Base-by-base conservation (phyloP, 1,284 basidiomycete genomes). In the Irpex lacteus region DNA sequence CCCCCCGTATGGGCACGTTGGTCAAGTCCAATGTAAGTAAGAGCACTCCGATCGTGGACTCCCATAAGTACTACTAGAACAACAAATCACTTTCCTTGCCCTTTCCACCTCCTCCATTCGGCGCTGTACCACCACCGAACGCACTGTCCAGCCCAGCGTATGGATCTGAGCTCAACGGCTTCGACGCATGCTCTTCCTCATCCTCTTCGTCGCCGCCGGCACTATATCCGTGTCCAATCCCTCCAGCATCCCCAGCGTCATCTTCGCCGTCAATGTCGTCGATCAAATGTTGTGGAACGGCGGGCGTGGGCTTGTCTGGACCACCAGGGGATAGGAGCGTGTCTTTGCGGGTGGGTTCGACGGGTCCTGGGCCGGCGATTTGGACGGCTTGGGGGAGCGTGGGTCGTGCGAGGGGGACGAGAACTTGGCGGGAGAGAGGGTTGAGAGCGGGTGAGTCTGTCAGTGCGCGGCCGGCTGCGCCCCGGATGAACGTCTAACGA, bases 361-460 rank as follows among this genome's bases (percentile, higher is more conserved):
- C 73, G 11, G 90, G 90, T 3, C 88, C 89, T n/a, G 89, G 88
- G 1, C 90, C 90, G 4, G 84, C 70, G 5, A 92, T 78, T 55
- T 75, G 77, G 60, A 90, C 75, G 3, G 80, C 69, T 9, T 77
- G 64, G 1, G 86, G 85, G 53, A 87, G 81, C 66, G 80, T 79
- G 5, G 80, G 74, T 13, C 86, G 85, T 57, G 83, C 70, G 8
- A 89, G 73, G 6, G 88, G 80, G 9, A 93, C 82, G n/a, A 93
- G 81, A 37, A 87, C 88, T 60, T 87, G 83, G 62, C 89, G 83
- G 2, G 91, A 93, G 67, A 89, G 81, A 1, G 84, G 71, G 71
- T 94, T 94, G 52, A 94, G 79, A 2, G 92, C 92, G 21, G 92
- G 90, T 66, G 88, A 92, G 73, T 94, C 92, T 47, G 79, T 76